A percentile compares a stretch with the other conserved stretches of the same genome.
phyloP scores from a whole-genome alignment of 305 asterid species.

The Withania somnifera region DNA sequence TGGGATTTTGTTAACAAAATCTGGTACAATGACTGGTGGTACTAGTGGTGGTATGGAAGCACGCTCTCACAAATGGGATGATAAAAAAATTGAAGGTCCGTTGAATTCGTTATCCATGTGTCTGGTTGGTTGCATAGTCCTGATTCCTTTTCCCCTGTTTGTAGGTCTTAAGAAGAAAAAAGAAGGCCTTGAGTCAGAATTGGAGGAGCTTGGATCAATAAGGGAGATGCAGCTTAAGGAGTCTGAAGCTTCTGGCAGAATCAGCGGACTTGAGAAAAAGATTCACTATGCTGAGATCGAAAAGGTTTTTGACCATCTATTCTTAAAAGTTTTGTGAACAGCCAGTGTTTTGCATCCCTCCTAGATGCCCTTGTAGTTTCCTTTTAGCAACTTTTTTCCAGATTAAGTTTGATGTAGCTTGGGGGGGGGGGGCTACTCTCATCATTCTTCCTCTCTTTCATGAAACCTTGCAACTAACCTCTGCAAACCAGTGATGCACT shows the following conservation, averaged over 20 bases:
- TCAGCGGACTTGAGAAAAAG: constrained; percentile 95
- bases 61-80: constrained; percentile 98
- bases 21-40: constrained; percentile 99
- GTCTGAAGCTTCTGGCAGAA: constrained; percentile 94
- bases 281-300: constrained; percentile 96
- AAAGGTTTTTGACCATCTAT: constrained; percentile 38
- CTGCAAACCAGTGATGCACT: not conserved
- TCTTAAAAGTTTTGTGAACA: not conserved
- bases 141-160: constrained; percentile 8
- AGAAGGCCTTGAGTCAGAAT: constrained; percentile 64
- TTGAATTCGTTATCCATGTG: constrained; percentile 9
- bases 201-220: constrained; percentile 93
- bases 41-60: constrained; percentile 99
- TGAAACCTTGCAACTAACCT: not conserved
- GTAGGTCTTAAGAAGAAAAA: constrained; percentile 87
- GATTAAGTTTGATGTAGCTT: not conserved
- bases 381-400: not conserved
- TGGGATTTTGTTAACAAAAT: constrained; percentile 82
- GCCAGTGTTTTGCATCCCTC: not conserved
- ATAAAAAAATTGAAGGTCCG: constrained; percentile 81
- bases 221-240: constrained; percentile 97
- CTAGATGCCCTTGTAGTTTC: not conserved
- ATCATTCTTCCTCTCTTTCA: not conserved
- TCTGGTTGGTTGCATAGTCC: constrained; percentile 9
- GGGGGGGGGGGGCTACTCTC: not conserved